These are phyloP conservation scores for Talaromyces piceae DNA, from an alignment of 2,329 filamentous ascomycete genomes.

Conservation along the genomic window DNA sequence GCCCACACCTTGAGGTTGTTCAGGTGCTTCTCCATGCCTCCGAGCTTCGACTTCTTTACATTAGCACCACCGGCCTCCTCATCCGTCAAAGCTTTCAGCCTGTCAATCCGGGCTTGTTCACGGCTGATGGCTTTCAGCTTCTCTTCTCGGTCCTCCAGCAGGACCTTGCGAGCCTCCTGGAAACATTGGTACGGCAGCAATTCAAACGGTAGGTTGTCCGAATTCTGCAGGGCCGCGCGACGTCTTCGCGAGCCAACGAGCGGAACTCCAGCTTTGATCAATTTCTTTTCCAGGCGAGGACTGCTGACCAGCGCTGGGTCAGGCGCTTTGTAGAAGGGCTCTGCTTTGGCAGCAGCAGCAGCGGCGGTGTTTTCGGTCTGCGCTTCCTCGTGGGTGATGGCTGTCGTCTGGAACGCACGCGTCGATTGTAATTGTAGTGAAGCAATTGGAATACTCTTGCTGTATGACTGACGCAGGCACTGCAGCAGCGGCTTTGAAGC, in stretches of 20 bases:
- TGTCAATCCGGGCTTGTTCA: conserved; percentile 61
- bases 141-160: conserved; percentile 70
- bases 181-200: conserved; percentile 96
- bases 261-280: conserved; percentile 60
- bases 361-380: conserved; percentile 35
- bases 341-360: conserved; percentile 16
- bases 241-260: conserved; percentile 81
- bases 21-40: conserved; percentile 63
- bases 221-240: conserved; percentile 61
- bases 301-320: conserved; percentile 64
- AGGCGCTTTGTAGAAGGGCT: conserved; percentile 36
- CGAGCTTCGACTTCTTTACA: conserved; percentile 59
- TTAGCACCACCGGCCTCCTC: conserved; percentile 55
- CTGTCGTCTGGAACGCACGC: conserved; percentile 45
- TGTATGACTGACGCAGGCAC: conserved; percentile 33
- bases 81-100: conserved; percentile 53
- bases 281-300: conserved; percentile 55
- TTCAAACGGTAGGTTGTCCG: conserved; percentile 73
- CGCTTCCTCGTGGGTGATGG: conserved; percentile 36
- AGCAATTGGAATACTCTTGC: conserved; percentile 23
- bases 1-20: conserved; percentile 79
- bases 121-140: conserved; percentile 67
- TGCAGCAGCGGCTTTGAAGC: conserved; percentile 36
- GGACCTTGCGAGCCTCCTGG: conserved; percentile 82
- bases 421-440: conserved; percentile 31